Conservation (phyloP, 2,329 filamentous ascomycete genomes). For the Parascedosporium putredinis region DNA sequence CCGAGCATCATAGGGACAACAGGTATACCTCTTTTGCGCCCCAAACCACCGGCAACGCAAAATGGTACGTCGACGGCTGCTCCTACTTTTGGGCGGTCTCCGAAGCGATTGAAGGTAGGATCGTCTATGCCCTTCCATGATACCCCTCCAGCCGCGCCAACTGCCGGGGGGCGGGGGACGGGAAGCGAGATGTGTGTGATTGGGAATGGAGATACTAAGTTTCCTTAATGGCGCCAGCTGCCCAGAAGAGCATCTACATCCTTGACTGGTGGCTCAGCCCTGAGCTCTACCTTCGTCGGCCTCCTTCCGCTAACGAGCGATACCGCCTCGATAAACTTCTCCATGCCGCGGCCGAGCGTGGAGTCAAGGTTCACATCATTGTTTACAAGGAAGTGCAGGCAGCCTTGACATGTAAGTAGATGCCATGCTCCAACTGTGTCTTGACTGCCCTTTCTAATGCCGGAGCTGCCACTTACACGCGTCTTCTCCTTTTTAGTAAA, state of each 20-base stretch:
- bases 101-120: conserved; percentile 58
- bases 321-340: conserved; percentile 81
- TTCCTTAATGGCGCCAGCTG: conserved; percentile 39
- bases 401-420: conserved; percentile 62
- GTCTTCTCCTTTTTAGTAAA: conserved; percentile 13
- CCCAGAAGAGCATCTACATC: conserved; percentile 71
- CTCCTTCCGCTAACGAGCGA: conserved; percentile 68
- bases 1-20: conserved; percentile 33
- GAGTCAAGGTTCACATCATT: conserved; percentile 74
- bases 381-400: conserved; percentile 88
- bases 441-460: no score
- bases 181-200: no score
- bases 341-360: conserved; percentile 69
- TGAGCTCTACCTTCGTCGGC: conserved; percentile 76
- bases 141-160: no score
- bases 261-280: conserved; percentile 87
- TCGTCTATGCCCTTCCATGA: no score
- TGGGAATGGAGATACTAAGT: neutral
- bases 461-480: neutral
- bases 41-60: conserved; percentile 60
- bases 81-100: conserved; percentile 81
- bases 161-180: no score
- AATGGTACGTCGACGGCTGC: conserved; percentile 83
- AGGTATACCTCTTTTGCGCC: conserved; percentile 63
- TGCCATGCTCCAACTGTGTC: no score